phyloP scores from a whole-genome alignment of 2,329 filamentous ascomycete species.

The Colletotrichum spaethianum region DNA sequence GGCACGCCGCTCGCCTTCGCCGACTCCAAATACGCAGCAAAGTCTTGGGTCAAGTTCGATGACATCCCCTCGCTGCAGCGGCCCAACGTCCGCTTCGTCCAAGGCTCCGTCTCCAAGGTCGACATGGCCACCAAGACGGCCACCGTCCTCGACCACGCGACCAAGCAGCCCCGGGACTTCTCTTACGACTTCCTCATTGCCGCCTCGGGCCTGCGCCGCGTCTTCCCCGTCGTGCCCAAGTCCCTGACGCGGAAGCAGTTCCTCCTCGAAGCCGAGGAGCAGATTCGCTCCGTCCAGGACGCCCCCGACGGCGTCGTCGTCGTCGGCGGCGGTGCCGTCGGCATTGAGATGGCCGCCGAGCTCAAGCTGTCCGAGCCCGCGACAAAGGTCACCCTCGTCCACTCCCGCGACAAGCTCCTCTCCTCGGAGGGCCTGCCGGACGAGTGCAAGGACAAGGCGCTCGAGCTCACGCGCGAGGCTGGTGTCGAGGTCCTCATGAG shows the following conservation, averaged over 20 bases:
- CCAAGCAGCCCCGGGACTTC: conserved; percentile 58
- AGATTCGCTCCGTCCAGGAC: conserved; percentile 68
- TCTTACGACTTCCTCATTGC: conserved; percentile 84
- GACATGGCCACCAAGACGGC: conserved; percentile 73
- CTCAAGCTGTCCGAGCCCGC: conserved; percentile 77
- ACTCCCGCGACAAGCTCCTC: conserved; percentile 78
- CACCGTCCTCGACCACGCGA: conserved; percentile 64
- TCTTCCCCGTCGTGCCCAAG: conserved; percentile 81
- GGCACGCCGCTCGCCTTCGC: conserved; percentile 81
- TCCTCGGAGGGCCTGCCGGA: conserved; percentile 81
- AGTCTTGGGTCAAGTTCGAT: conserved; percentile 79
- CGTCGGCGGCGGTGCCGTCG: conserved; percentile 84
- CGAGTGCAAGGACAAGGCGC: conserved; percentile 75
- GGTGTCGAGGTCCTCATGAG: conserved; percentile 77
- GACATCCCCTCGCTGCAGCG: conserved; percentile 77
- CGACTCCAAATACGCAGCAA: conserved; percentile 72
- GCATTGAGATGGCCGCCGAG: conserved; percentile 86
- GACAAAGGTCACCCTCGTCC: conserved; percentile 79
- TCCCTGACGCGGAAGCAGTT: conserved; percentile 74
- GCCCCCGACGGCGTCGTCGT: conserved; percentile 75
- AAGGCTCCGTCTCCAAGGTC: conserved; percentile 74
- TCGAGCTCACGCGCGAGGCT: conserved; percentile 70
- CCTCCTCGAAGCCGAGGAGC: conserved; percentile 71
- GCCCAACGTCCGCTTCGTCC: conserved; percentile 74
- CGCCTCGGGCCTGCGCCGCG: conserved; percentile 77